Evolutionary conservation across 2,329 filamentous ascomycete genomes (phyloP).

Genomic region (Myriosclerotinia curreyana): DNA sequence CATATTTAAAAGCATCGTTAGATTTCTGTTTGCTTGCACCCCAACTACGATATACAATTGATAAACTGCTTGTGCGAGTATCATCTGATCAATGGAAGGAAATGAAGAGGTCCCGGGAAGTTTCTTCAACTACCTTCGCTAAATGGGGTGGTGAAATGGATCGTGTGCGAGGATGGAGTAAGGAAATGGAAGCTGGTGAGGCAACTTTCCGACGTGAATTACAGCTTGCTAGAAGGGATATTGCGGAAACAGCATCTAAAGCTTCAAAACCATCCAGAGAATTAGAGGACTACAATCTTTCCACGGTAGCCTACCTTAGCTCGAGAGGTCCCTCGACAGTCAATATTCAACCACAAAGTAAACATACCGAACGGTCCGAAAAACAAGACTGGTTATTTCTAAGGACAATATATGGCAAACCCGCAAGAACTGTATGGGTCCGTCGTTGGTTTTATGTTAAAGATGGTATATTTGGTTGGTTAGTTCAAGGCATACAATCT

Average conservation of each 20-base stretch:
- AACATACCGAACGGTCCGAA: slow-evolving; percentile 54
- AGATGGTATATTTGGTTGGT: slow-evolving; percentile 92
- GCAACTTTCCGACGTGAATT: slow-evolving; percentile 78
- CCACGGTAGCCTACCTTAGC: slow-evolving; percentile 83
- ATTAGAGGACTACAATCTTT: slow-evolving; percentile 86
- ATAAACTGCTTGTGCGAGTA: slow-evolving; percentile 80
- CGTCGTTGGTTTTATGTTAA: slow-evolving; percentile 95
- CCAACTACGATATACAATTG: slow-evolving; percentile 77
- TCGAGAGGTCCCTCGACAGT: slow-evolving; percentile 61
- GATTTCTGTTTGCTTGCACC: slow-evolving; percentile 89
- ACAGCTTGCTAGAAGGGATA: slow-evolving; percentile 71
- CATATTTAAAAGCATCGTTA: slow-evolving; percentile 87
- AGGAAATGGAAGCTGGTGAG: slow-evolving; percentile 91
- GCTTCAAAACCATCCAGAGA: slow-evolving; percentile 80
- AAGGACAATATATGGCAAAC: slow-evolving; percentile 78
- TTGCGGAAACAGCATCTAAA: slow-evolving; percentile 73
- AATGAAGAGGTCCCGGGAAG: slow-evolving; percentile 69
- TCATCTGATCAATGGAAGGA: slow-evolving; percentile 88
- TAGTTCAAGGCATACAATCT: slow-evolving; percentile 75
- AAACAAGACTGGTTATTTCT: slow-evolving; percentile 96
- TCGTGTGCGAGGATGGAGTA: slow-evolving; percentile 85
- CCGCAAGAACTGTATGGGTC: slow-evolving; percentile 84
- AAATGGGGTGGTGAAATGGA: slow-evolving; percentile 81
- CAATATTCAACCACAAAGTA: slow-evolving; percentile 47
- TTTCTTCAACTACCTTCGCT: slow-evolving; percentile 57